Conservation (phyloP, 176 grass and related monocot genomes). For the Eleusine indica region DNA sequence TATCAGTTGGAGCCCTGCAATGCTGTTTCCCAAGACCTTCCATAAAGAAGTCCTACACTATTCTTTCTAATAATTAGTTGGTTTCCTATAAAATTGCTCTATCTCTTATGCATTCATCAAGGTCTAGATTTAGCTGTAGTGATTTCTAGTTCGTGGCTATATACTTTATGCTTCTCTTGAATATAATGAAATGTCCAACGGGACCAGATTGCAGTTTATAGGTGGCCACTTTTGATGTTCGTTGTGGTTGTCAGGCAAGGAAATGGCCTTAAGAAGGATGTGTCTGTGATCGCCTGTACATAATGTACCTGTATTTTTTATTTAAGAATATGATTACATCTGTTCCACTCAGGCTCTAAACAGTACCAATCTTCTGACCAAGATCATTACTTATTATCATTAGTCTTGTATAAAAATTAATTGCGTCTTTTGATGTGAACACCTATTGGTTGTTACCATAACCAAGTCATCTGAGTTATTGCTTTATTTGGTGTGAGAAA, state of each 20-base stretch:
- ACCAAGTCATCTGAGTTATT: neutral
- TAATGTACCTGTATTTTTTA: neutral
- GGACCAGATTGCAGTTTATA: constrained; percentile 19
- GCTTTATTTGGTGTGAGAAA: constrained; percentile 41
- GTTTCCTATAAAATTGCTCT: neutral
- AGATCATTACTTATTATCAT: neutral
- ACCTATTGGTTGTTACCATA: constrained; percentile 13
- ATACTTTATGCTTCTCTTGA: neutral
- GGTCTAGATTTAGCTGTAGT: constrained; percentile 17
- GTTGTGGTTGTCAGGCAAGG: constrained; percentile 5
- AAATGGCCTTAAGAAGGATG: neutral
- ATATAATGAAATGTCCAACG: neutral
- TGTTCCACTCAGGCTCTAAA: constrained; percentile 2
- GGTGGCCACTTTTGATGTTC: neutral
- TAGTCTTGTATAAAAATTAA: neutral
- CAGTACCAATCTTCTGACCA: neutral
- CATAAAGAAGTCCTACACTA: neutral
- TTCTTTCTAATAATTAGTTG: neutral
- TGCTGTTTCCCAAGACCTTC: neutral
- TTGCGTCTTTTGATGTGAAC: neutral
- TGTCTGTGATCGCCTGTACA: neutral
- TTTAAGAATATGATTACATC: neutral
- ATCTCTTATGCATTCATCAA: constrained; percentile 37
- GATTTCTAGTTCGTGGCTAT: constrained; percentile 6
- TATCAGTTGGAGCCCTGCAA: neutral